A percentile compares a stretch with the other conserved stretches of the same genome.
Evolutionary conservation across 306 rosid species (phyloP).

Genomic region (Begonia peltatifolia): DNA sequence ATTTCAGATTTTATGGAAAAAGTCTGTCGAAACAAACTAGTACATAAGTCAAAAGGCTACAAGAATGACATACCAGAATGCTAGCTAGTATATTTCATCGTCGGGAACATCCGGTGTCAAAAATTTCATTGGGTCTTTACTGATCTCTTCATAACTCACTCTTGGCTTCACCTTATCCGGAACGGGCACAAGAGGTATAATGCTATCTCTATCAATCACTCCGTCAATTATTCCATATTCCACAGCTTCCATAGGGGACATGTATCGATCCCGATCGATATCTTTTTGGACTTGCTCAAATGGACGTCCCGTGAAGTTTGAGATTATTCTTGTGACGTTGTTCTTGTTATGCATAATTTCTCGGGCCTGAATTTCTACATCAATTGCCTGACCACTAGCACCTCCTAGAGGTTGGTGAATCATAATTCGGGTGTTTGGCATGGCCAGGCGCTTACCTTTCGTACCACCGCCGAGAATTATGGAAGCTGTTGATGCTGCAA

Average conservation of each 20-base stretch:
- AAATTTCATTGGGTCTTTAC: constrained; percentile 50
- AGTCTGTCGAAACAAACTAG: too few species aligned
- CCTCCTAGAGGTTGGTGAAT: constrained; percentile 94
- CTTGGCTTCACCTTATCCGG: constrained; percentile 58
- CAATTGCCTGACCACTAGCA: constrained; percentile 92
- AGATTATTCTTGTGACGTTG: constrained; percentile 51
- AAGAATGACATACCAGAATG: neutral
- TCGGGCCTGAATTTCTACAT: constrained; percentile 85
- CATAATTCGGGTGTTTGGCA: constrained; percentile 95
- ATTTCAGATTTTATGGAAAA: too few species aligned
- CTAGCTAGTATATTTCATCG: constrained; percentile 62
- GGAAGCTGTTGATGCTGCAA: constrained; percentile 87
- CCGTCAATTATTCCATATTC: constrained; percentile 88
- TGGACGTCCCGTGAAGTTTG: constrained; percentile 65
- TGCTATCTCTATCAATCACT: constrained; percentile 64
- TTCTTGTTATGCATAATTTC: constrained; percentile 77
- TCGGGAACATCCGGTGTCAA: constrained; percentile 72
- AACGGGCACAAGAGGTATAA: constrained; percentile 68
- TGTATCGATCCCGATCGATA: constrained; percentile 73
- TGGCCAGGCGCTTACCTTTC: constrained; percentile 91
- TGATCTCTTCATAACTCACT: constrained; percentile 33
- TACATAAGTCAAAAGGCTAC: neutral
- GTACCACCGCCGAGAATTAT: constrained; percentile 88
- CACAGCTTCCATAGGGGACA: constrained; percentile 94
- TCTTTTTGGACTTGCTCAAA: constrained; percentile 74